phyloP scores from a whole-genome alignment of 2,329 filamentous ascomycete genomes.

The Penicillium sp. region DNA sequence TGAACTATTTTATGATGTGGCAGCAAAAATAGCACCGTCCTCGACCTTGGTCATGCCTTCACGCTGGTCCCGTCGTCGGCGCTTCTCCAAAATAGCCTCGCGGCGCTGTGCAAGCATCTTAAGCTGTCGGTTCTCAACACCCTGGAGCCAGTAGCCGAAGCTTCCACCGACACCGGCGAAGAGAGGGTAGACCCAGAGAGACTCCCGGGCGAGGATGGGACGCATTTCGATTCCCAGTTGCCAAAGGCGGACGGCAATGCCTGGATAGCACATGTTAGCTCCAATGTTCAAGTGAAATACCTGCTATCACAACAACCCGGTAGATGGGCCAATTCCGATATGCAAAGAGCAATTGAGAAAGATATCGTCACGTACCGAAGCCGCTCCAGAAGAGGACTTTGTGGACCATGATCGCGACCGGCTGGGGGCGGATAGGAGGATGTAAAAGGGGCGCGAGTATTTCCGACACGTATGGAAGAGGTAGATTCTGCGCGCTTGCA shows the following conservation, averaged over 20 bases:
- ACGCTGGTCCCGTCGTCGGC: constrained; percentile 70
- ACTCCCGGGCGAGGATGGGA: constrained; percentile 80
- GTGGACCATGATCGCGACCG: constrained; percentile 45
- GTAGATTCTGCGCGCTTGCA: constrained; percentile 7
- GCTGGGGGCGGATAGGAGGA: constrained; percentile 20
- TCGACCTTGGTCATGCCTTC: constrained; percentile 50
- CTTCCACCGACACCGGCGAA: constrained; percentile 82
- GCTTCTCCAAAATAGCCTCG: constrained; percentile 81
- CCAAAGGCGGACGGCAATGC: constrained; percentile 88
- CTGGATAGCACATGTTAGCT: constrained; percentile 49
- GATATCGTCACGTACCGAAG: constrained; percentile 69
- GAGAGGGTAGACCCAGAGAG: constrained; percentile 87
- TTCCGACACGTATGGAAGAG: constrained; percentile 4
- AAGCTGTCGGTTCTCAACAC: constrained; percentile 80
- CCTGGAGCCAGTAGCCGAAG: constrained; percentile 96
- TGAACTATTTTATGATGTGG: constrained; percentile 33
- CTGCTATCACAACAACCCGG: background rate
- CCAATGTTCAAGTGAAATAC: background rate
- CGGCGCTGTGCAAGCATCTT: constrained; percentile 76
- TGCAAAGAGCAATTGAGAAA: background rate
- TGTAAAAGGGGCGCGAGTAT: constrained; percentile 2
- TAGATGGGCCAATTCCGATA: background rate
- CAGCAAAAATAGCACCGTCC: constrained; percentile 37
- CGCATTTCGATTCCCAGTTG: constrained; percentile 99
- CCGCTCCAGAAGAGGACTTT: constrained; percentile 60